phyloP scores from a whole-genome alignment of 176 grass and related monocot species.

The Aegilops longissima region DNA sequence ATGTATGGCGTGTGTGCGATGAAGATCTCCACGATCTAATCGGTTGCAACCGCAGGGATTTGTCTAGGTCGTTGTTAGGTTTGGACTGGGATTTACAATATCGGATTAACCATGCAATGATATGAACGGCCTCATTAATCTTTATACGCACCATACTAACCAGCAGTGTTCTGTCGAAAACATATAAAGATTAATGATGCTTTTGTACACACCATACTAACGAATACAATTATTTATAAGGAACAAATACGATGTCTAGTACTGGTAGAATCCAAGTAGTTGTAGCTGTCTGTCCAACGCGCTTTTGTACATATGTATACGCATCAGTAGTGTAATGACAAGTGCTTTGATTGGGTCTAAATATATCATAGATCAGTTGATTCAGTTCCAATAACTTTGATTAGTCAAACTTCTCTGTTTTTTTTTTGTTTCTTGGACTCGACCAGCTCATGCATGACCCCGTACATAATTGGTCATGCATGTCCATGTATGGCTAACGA shows the following conservation, averaged over 20 bases:
- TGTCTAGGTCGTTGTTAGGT: background rate
- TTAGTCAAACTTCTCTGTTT: background rate
- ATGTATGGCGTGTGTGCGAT: constrained; percentile 9
- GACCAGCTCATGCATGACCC: background rate
- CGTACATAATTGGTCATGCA: background rate
- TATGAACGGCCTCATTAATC: background rate
- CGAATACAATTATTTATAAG: too few species aligned
- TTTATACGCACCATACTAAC: too few species aligned
- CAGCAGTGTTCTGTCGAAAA: too few species aligned
- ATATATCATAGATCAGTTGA: background rate
- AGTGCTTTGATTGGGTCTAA: background rate
- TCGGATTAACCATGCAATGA: background rate
- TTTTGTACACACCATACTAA: too few species aligned
- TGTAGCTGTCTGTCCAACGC: too few species aligned
- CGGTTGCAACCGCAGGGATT: constrained; percentile 16
- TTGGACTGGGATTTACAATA: constrained; percentile 25
- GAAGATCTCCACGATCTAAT: constrained; percentile 2
- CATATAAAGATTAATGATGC: too few species aligned
- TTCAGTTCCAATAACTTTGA: background rate
- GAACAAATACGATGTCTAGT: too few species aligned
- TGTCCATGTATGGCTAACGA: background rate
- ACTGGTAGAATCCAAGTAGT: too few species aligned
- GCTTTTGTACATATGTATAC: too few species aligned
- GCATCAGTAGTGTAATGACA: background rate
- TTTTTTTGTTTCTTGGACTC: too few species aligned